Percentiles rank a stretch among this genome's conserved stretches.
These are phyloP conservation scores for Trichoderma arundinaceum DNA, from an alignment of 2,329 filamentous ascomycete genomes.

Conservation along the genomic window DNA sequence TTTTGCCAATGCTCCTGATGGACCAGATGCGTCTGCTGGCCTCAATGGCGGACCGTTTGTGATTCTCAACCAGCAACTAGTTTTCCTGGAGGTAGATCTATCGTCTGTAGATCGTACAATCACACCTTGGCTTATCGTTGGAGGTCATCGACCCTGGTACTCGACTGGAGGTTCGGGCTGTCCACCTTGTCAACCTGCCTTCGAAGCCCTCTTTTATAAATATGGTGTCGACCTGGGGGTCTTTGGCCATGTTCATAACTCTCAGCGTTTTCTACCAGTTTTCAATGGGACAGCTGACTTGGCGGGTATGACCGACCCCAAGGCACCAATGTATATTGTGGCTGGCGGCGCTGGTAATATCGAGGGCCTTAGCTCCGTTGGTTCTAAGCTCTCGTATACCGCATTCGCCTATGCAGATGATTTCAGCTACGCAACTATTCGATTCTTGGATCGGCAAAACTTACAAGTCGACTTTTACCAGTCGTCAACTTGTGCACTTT, in stretches of 20 bases:
- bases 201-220: conserved; percentile 59
- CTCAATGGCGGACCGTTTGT: conserved; percentile 59
- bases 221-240: conserved; percentile 63
- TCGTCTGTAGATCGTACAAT: conserved; percentile 60
- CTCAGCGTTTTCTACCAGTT: conserved; percentile 57
- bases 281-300: conserved; percentile 46
- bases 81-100: conserved; percentile 61
- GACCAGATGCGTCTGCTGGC: conserved; percentile 35
- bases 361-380: conserved; percentile 55
- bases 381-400: conserved; percentile 50
- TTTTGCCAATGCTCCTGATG: conserved; percentile 41
- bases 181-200: conserved; percentile 55
- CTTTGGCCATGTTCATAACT: conserved; percentile 64
- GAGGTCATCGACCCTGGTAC: conserved; percentile 56
- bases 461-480: conserved; percentile 58
- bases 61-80: conserved; percentile 53
- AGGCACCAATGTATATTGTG: conserved; percentile 47
- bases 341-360: conserved; percentile 63
- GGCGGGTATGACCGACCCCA: conserved; percentile 45
- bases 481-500: conserved; percentile 53
- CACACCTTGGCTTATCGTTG: conserved; percentile 53
- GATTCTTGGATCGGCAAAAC: conserved; percentile 52
- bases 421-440: conserved; percentile 58
- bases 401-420: conserved; percentile 58
- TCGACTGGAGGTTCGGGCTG: conserved; percentile 48